These are phyloP conservation scores for Salix suchowensis DNA, from an alignment of 345 rosid genomes.

Conservation along the genomic window DNA sequence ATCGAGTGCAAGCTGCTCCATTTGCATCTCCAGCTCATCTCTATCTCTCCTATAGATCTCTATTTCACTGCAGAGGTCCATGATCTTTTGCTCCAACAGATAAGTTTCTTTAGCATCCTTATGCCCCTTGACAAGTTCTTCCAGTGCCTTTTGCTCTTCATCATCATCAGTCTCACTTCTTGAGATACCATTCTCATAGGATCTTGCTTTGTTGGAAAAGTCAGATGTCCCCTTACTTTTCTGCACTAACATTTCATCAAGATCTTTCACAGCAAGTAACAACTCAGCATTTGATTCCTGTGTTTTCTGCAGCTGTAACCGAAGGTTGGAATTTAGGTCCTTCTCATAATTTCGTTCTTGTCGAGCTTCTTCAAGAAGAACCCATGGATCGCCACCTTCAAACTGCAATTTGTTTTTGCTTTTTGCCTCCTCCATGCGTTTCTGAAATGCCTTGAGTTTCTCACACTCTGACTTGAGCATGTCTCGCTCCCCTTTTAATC, in stretches of 20 bases:
- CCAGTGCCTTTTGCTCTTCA: slow-evolving; percentile 81
- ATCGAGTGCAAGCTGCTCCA: slow-evolving; percentile 95
- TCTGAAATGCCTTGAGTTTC: slow-evolving; percentile 20
- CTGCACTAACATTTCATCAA: slow-evolving; percentile 69
- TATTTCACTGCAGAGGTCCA: slow-evolving; percentile 61
- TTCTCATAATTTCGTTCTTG: slow-evolving; percentile 29
- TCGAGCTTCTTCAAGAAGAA: slow-evolving; percentile 23
- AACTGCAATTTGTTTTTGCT: slow-evolving; percentile 19
- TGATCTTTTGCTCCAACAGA: slow-evolving; percentile 59
- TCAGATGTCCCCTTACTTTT: slow-evolving; percentile 37
- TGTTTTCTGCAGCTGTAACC: slow-evolving; percentile 61
- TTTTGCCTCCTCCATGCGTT: slow-evolving; percentile 21
- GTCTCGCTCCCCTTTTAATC: slow-evolving; percentile 26
- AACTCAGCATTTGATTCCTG: slow-evolving; percentile 84
- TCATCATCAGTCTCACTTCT: slow-evolving; percentile 59
- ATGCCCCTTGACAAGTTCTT: slow-evolving; percentile 72
- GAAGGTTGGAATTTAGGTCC: slow-evolving; percentile 31
- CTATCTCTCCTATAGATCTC: slow-evolving; percentile 75
- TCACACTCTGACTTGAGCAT: slow-evolving; percentile 23
- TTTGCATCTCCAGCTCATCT: slow-evolving; percentile 83
- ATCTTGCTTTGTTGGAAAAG: slow-evolving; percentile 25
- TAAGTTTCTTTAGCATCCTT: slow-evolving; percentile 46
- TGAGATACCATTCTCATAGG: slow-evolving; percentile 16
- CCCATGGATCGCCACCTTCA: slow-evolving; percentile 25
- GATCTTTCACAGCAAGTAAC: slow-evolving; percentile 82